Percentiles rank a stretch among this genome's conserved stretches.
These are phyloP conservation scores for Pichia sp. DNA, from an alignment of 1,139 yeast genomes.

Conservation along the genomic window DNA sequence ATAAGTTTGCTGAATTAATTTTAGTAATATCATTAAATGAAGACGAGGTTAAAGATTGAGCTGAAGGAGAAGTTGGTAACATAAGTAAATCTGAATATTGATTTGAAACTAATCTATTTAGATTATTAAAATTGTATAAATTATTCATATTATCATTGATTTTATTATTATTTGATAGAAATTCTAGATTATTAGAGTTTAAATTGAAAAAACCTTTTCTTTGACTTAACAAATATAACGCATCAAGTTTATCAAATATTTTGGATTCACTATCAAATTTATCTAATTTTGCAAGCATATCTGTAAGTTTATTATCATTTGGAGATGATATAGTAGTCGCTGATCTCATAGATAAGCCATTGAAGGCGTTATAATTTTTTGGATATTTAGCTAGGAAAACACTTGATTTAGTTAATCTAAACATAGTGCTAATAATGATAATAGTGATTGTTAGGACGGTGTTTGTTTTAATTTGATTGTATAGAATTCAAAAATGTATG, in stretches of 20 bases:
- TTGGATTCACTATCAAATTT: conserved; percentile 23
- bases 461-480: no score
- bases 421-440: no score
- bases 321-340: conserved; percentile 25
- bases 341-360: conserved; percentile 9
- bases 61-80: conserved; percentile 13
- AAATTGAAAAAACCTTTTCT: conserved; percentile 28
- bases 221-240: conserved; percentile 24
- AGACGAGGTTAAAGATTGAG: no score
- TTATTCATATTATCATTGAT: conserved; percentile 23
- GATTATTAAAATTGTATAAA: conserved; percentile 24
- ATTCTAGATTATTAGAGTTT: conserved; percentile 25
- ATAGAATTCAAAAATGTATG: no score
- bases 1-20: conserved; percentile 9
- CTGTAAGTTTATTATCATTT: conserved; percentile 24
- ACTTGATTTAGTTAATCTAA: no score
- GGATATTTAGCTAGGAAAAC: no score
- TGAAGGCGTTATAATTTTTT: no score
- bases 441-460: no score
- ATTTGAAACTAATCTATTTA: conserved; percentile 21
- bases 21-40: not conserved
- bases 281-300: conserved; percentile 24
- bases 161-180: conserved; percentile 24
- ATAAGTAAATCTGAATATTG: conserved; percentile 21
- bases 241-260: conserved; percentile 27